Conservation (phyloP, 2,329 filamentous ascomycete species). For the Piedraia hortae region DNA sequence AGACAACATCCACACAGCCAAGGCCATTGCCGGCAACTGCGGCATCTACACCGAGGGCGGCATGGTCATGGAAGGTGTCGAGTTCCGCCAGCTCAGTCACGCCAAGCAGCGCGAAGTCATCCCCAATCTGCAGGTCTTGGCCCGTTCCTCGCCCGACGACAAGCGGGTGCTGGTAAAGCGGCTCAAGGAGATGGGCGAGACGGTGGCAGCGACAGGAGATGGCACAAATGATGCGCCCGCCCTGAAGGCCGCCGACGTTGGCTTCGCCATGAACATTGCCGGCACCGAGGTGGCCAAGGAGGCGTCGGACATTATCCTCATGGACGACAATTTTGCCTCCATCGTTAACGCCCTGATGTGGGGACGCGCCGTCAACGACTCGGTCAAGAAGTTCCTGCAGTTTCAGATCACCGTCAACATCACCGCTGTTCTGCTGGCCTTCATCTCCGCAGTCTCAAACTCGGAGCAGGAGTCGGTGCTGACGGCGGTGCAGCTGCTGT, state of each 20-base stretch:
- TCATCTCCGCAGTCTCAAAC: conserved; percentile 59
- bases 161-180: conserved; percentile 37
- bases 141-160: conserved; percentile 41
- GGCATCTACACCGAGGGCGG: conserved; percentile 28
- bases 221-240: conserved; percentile 40
- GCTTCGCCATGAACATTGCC: conserved; percentile 39
- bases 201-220: conserved; percentile 38
- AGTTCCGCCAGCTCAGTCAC: conserved; percentile 17
- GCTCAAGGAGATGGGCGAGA: conserved; percentile 36
- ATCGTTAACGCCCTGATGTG: conserved; percentile 35
- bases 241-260: conserved; percentile 36
- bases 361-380: conserved; percentile 30
- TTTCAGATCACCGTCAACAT: conserved; percentile 75
- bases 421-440: conserved; percentile 65
- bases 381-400: conserved; percentile 29
- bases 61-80: conserved; percentile 18
- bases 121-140: conserved; percentile 37
- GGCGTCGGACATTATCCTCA: conserved; percentile 31
- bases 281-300: conserved; percentile 38
- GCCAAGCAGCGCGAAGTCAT: conserved; percentile 26
- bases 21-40: conserved; percentile 46
- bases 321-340: conserved; percentile 35
- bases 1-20: conserved; percentile 44
- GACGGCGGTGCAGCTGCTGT: conserved; percentile 71
- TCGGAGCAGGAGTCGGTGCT: conserved; percentile 43